Base-by-base conservation (phyloP, 805 yeast species). In the Kodamaea laetipori region DNA sequence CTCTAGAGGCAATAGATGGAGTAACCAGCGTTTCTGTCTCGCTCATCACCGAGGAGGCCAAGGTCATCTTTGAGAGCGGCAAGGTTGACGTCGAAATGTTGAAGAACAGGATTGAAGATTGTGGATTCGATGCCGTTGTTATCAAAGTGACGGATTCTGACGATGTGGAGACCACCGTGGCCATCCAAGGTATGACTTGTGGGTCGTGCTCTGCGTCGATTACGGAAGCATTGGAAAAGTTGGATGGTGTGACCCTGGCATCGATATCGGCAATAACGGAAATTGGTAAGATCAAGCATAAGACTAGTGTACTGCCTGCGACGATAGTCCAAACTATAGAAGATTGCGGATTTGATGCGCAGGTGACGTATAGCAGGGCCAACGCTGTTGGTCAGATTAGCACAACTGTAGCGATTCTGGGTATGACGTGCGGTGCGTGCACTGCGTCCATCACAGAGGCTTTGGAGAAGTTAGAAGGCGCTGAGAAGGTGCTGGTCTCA, bases 151-250 rank as follows among this genome's bases (percentile, higher is more conserved):
- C 42, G 4, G 34, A 15, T n/a, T 3, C 26, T 15, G 24, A 28
- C n/a, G 41, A 17, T 9, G n/a, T 27, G 8, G 45, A 42, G 12
- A 36, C 47, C n/a, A 16, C 37, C 10, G 13, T 43, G 18, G 21
- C n/a, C 17, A 67, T 84, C 1, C 61, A 67, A 11, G 97, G 97
- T 2, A 92, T 90, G 97, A 90, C 98, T 2, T 92, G 97, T 58
- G 84, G 94, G 1, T 77, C 95, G 1, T 92, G 98, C 59, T 76
- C 86, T 0, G 73, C 83, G 1, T 69, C 94, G 0, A 78, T 92
- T 15, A 77, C 82, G 0, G 63, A 66, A 18, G 82, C 82, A 0
- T 55, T 88, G 19, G 64, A 71, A 43, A 56, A 56, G 0, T 43
- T 78, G 6, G 64, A 67, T 0, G 86, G 85, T 1, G 85, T 88